Percentiles rank a stretch among this genome's conserved stretches.
Evolutionary conservation across 305 asterid species (phyloP).

Genomic region (Plantago lanceolata): DNA sequence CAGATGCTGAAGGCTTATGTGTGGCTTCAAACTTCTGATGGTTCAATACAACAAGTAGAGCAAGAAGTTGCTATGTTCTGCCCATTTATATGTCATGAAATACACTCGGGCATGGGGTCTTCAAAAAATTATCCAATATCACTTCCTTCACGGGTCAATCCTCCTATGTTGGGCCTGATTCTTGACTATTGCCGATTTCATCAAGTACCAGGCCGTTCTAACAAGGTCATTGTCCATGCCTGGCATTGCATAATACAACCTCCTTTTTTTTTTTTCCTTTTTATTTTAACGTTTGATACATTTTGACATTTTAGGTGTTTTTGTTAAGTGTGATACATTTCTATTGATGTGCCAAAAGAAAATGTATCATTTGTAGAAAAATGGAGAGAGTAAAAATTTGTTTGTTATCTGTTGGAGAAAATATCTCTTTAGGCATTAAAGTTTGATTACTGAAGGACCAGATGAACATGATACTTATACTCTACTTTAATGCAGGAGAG

Average conservation of each 20-base stretch:
- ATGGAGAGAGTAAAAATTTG: not conserved
- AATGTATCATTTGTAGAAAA: too few species aligned
- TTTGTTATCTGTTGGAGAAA: constrained; percentile 12
- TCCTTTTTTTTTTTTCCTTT: not conserved
- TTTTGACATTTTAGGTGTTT: too few species aligned
- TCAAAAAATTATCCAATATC: constrained; percentile 70
- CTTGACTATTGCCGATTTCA: constrained; percentile 89
- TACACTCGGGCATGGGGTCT: constrained; percentile 73
- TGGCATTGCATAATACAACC: not conserved
- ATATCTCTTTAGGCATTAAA: not conserved
- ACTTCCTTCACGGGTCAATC: constrained; percentile 83
- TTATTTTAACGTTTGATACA: too few species aligned
- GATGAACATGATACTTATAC: constrained; percentile 10
- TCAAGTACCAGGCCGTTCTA: constrained; percentile 83
- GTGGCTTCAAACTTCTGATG: constrained; percentile 83
- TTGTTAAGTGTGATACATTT: too few species aligned
- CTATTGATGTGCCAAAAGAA: too few species aligned
- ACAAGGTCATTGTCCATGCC: constrained; percentile 54
- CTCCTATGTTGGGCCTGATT: constrained; percentile 76
- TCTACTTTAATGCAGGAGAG: constrained; percentile 59
- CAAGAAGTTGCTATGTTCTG: constrained; percentile 85
- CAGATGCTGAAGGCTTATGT: constrained; percentile 52
- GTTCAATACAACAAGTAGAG: constrained; percentile 76
- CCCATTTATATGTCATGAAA: constrained; percentile 80
- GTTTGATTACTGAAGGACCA: constrained; percentile 14